phyloP scores from a whole-genome alignment of 2,329 filamentous ascomycete genomes.

The Microsporum canis region DNA sequence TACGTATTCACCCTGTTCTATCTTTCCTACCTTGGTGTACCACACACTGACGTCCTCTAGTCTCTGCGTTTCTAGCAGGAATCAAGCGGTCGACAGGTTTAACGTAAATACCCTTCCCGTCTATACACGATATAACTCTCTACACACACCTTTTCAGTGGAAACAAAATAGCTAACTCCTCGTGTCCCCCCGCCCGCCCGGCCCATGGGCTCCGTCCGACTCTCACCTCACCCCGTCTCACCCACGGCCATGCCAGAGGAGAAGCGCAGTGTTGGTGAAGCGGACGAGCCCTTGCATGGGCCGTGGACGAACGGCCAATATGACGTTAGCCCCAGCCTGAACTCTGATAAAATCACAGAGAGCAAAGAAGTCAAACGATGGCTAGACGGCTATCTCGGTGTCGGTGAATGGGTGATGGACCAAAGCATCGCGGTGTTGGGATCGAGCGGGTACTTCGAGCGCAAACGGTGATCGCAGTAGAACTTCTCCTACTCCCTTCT shows the following conservation, averaged over 20 bases:
- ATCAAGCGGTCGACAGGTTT: constrained; percentile 95
- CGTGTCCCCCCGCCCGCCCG: constrained; percentile 9
- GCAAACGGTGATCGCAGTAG: constrained; percentile 35
- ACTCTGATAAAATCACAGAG: constrained; percentile 72
- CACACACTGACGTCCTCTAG: constrained; percentile 34
- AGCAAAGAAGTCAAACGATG: constrained; percentile 75
- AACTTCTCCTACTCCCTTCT: neutral
- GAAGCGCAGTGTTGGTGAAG: constrained; percentile 6
- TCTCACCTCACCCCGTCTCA: neutral
- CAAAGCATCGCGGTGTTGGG: constrained; percentile 87
- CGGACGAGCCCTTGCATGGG: constrained; percentile 13
- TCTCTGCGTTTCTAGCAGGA: constrained; percentile 91
- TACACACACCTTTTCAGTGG: neutral
- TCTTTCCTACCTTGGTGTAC: neutral
- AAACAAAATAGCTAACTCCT: constrained; percentile 7
- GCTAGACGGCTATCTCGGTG: constrained; percentile 85
- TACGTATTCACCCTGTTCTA: constrained; percentile 38
- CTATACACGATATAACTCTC: neutral
- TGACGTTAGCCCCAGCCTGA: constrained; percentile 55
- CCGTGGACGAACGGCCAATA: constrained; percentile 17
- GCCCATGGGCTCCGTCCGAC: neutral
- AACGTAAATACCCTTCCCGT: constrained; percentile 58
- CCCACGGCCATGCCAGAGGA: neutral
- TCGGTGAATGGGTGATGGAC: constrained; percentile 98
- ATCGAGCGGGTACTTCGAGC: constrained; percentile 80